phyloP scores from a whole-genome alignment of 176 grass and related monocot genomes.

The Avena sativa region DNA sequence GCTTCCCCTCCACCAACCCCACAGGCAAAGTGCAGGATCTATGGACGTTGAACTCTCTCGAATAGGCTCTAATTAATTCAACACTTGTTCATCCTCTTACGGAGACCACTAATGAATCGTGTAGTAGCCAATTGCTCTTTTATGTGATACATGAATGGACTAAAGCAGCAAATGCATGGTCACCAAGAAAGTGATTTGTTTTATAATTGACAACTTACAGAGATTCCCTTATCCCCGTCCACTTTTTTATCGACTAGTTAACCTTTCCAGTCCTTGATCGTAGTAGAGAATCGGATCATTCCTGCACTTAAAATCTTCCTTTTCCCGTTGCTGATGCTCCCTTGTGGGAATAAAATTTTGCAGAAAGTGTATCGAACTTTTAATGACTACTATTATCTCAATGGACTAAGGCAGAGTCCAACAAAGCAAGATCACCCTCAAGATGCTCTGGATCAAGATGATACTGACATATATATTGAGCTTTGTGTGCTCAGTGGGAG shows the following conservation, averaged over 20 bases:
- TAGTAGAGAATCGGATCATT: slow-evolving; percentile 42
- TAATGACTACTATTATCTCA: slow-evolving; percentile 52
- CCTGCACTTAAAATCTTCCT: slow-evolving; percentile 45
- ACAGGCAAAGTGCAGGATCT: slow-evolving; percentile 25
- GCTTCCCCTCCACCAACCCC: slow-evolving; percentile 27
- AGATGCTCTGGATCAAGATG: slow-evolving; percentile 72
- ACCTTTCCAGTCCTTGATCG: slow-evolving; percentile 43
- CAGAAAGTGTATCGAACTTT: slow-evolving; percentile 55
- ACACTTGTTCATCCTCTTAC: slow-evolving; percentile 37
- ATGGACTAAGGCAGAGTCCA: slow-evolving; percentile 57
- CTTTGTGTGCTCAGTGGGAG: slow-evolving; percentile 65
- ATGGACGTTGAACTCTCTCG: slow-evolving; percentile 49
- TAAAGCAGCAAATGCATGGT: slow-evolving; percentile 40
- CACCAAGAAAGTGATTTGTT: slow-evolving; percentile 42
- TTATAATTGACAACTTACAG: slow-evolving; percentile 63
- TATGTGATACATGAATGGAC: slow-evolving; percentile 45
- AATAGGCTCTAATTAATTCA: slow-evolving; percentile 34
- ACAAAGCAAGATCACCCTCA: slow-evolving; percentile 61
- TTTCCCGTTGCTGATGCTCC: slow-evolving; percentile 49
- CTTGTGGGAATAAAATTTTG: slow-evolving; percentile 44
- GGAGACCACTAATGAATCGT: slow-evolving; percentile 38
- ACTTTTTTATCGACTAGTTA: slow-evolving; percentile 54
- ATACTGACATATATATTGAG: slow-evolving; percentile 57
- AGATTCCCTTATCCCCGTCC: slow-evolving; percentile 63
- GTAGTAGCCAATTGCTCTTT: slow-evolving; percentile 27